A percentile compares a stretch with the other conserved stretches of the same genome.
Conservation (phyloP, 1,139 yeast species). For the Williopsis jadinii region DNA sequence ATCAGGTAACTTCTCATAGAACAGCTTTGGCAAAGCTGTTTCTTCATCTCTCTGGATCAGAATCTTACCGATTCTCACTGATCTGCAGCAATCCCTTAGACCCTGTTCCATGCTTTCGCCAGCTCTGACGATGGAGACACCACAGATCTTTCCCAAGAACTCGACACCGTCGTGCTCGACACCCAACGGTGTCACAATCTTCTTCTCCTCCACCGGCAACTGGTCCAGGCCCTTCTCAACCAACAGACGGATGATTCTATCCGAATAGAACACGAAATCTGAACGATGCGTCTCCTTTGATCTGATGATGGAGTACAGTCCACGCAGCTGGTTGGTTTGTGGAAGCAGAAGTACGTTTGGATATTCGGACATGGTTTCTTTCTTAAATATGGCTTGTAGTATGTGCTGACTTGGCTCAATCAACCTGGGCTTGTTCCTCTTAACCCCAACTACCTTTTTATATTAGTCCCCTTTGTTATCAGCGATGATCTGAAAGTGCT, state of each 20-base stretch:
- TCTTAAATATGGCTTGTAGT: neutral
- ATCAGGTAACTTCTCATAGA: slow-evolving; percentile 88
- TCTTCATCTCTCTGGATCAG: slow-evolving; percentile 96
- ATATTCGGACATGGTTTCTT: slow-evolving; percentile 20
- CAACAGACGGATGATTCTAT: slow-evolving; percentile 82
- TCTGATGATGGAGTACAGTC: slow-evolving; percentile 86
- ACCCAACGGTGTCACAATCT: slow-evolving; percentile 73
- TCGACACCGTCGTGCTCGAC: slow-evolving; percentile 69
- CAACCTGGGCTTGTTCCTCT: too few relatives aligned
- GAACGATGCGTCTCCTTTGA: slow-evolving; percentile 72
- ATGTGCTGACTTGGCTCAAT: too few relatives aligned
- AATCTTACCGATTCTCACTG: slow-evolving; percentile 93
- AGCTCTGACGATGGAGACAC: slow-evolving; percentile 95
- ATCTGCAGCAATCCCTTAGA: slow-evolving; percentile 91
- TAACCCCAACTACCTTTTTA: neutral
- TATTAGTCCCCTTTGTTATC: neutral
- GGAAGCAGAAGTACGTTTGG: slow-evolving; percentile 64
- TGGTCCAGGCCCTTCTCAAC: slow-evolving; percentile 95
- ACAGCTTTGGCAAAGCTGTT: slow-evolving; percentile 68
- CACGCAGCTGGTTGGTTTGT: slow-evolving; percentile 83
- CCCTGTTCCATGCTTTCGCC: slow-evolving; percentile 99
- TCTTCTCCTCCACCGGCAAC: slow-evolving; percentile 67
- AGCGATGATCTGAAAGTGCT: neutral
- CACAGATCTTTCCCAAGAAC: slow-evolving; percentile 90
- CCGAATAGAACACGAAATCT: slow-evolving; percentile 92